Evolutionary conservation across 192 early-diverging fungal genomes (phyloP).

Genomic region (Coemansia sp.): DNA sequence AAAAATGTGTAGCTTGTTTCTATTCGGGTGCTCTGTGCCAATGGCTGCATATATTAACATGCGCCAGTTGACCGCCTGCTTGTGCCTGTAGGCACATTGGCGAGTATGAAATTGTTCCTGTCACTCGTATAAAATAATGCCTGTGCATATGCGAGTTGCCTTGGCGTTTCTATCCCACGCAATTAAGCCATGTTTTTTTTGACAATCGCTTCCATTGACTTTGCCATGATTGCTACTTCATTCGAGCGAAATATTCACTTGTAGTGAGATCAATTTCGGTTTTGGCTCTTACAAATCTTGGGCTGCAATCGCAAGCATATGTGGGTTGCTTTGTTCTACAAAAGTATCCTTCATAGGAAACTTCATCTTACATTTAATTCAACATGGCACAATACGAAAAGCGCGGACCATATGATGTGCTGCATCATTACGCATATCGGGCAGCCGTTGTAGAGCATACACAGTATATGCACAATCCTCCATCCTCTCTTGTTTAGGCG

Average conservation of each 20-base stretch:
- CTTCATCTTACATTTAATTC: not conserved
- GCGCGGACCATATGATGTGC: not conserved
- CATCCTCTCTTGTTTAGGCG: not conserved
- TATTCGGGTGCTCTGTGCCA: not conserved
- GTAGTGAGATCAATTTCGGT: not conserved
- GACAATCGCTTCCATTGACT: not conserved
- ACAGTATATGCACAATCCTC: not conserved
- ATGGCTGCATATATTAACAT: conserved; percentile 7
- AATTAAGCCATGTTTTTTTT: conserved; percentile 3
- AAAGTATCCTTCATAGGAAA: not conserved
- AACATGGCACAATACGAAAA: not conserved
- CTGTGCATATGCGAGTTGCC: not conserved
- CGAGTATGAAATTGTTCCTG: conserved; percentile 1
- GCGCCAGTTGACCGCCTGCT: not conserved
- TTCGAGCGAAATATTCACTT: not conserved
- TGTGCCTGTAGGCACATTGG: conserved; percentile 3
- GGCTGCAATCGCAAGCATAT: not conserved
- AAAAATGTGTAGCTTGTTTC: not conserved
- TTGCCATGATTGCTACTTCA: not conserved
- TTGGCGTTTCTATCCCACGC: not conserved
- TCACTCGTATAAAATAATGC: not conserved
- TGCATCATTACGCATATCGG: not conserved
- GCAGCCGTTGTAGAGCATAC: not conserved
- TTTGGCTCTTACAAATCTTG: not conserved
- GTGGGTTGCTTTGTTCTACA: not conserved